Evolutionary conservation across 352 stramenopile species (phyloP).

Genomic region (Globisporangium irregulare): DNA sequence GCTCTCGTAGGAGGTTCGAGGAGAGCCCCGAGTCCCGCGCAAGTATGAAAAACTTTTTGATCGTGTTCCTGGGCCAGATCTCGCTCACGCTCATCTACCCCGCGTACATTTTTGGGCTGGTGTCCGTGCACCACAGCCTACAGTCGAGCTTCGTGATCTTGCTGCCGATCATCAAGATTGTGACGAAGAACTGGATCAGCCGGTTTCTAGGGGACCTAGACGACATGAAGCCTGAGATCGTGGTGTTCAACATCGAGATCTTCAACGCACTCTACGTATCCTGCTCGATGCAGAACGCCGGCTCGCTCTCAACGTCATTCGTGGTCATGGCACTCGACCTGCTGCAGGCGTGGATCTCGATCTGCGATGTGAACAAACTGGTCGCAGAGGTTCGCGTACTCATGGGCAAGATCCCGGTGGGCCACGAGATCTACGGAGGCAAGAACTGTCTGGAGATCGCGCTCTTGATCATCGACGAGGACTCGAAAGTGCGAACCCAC

Average conservation of each 20-base stretch:
- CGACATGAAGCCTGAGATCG: slow-evolving; percentile 23
- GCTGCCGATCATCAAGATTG: slow-evolving; percentile 39
- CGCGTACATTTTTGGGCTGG: slow-evolving; percentile 39
- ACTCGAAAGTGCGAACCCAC: background rate
- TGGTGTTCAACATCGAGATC: slow-evolving; percentile 29
- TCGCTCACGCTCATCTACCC: slow-evolving; percentile 40
- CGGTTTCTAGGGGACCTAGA: slow-evolving; percentile 18
- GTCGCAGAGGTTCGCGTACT: background rate
- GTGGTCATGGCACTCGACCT: slow-evolving; percentile 13
- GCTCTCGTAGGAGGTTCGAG: slow-evolving; percentile 26
- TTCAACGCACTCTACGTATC: slow-evolving; percentile 28
- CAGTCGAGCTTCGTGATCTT: slow-evolving; percentile 36
- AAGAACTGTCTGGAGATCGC: slow-evolving; percentile 11
- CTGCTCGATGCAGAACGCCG: slow-evolving; percentile 24
- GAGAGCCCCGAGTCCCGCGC: slow-evolving; percentile 13
- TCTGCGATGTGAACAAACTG: background rate
- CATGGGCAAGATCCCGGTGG: background rate
- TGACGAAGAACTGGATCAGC: slow-evolving; percentile 36
- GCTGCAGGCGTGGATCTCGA: slow-evolving; percentile 1
- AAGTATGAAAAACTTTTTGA: slow-evolving; percentile 24
- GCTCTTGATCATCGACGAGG: slow-evolving; percentile 13
- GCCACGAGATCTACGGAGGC: background rate
- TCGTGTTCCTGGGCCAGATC: slow-evolving; percentile 34
- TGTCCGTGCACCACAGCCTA: slow-evolving; percentile 16
- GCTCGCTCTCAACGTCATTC: slow-evolving; percentile 13